A percentile compares a stretch with the other conserved stretches of the same genome.
These are phyloP conservation scores for Psidium friedrichsthalianum DNA, from an alignment of 345 rosid species.

Conservation along the genomic window DNA sequence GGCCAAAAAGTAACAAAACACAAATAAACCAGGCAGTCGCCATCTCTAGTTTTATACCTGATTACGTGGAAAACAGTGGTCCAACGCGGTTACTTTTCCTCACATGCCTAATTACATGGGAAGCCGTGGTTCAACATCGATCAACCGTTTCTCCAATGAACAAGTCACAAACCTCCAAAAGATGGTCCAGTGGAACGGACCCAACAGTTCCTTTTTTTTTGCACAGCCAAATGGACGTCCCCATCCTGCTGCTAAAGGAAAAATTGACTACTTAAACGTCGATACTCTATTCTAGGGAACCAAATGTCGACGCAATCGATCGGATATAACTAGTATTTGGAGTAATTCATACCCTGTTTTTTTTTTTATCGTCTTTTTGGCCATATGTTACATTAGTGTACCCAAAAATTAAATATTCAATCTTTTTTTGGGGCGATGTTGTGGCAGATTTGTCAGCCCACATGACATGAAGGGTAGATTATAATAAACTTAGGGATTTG, in stretches of 20 bases:
- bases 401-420: neutral
- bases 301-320: neutral
- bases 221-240: neutral
- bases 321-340: neutral
- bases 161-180: neutral
- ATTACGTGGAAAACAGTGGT: neutral
- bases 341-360: neutral
- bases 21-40: neutral
- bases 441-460: neutral
- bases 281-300: neutral
- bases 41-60: neutral
- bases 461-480: neutral
- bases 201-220: neutral
- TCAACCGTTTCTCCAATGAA: neutral
- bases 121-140: neutral
- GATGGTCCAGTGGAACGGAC: neutral
- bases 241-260: neutral
- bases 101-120: too few species aligned
- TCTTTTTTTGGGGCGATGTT: neutral
- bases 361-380: neutral
- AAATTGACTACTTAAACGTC: neutral
- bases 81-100: neutral
- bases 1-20: neutral
- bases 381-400: neutral
- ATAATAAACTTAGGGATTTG: neutral